Evolutionary conservation across 768 basidiomycete genomes (phyloP), one percentile per base, ranked within the genome.

Genomic region (Amanita jacksonii): DNA sequence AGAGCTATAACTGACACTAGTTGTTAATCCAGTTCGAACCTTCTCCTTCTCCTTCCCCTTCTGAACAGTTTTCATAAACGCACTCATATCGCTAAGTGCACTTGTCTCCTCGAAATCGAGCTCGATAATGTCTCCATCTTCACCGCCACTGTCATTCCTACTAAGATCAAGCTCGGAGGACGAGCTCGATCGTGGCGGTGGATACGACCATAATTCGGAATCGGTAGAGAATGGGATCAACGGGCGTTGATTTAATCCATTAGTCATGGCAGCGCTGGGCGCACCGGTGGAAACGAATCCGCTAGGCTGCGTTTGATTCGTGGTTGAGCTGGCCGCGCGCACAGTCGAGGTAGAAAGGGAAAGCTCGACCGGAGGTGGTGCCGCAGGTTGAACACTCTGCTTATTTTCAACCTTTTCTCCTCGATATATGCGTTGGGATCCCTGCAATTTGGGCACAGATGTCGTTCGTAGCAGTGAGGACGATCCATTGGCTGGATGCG

Each of bases 21-120:
- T 30, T 8, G 9, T 38, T 19, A 22, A 8, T n/a, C 33, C 33
- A 5, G n/a, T n/a, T 28, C 12, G 27, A 34, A n/a, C 33, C 9
- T 22, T 38, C n/a, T 6, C 36, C 27, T 25, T 34, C 44, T 45
- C 36, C 28, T 45, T 38, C 27, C 36, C 36, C 19, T 23, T 37
- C 36, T 52, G 53, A 47, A 62, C 49, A 46, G 60, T 68, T 53
- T 60, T 59, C 24, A 61, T 60, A 52, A 82, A 84, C 8, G 72
- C 70, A 38, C 70, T 72, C 2, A 76, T 74, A 51, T 86, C 78
- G 55, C 81, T 84, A 53, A 87, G 58, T 16, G 80, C 77, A 46
- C 81, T 79, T 33, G 73, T 86, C 44, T 86, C 85, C 4, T 70
- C 70, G 53, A 84, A 87, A 56, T 83, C 81, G 40, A 87, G 74